Evolutionary conservation across 306 rosid genomes (phyloP), one percentile per base, ranked within the genome.

Genomic region (Rosa persica): DNA sequence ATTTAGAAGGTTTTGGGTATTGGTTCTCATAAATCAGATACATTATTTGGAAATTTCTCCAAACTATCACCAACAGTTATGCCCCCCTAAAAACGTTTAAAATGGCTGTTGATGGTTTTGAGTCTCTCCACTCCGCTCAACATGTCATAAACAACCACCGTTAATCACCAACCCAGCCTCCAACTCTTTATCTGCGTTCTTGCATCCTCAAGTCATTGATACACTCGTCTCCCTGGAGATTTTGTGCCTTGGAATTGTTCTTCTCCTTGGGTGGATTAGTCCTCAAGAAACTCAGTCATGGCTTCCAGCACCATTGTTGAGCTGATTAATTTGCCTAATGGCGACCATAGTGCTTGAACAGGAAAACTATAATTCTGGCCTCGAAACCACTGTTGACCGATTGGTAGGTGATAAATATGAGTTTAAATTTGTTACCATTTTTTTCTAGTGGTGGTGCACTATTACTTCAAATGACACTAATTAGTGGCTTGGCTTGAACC

Each of bases 351-450:
- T 42, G 44, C 10, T 42, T 7, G 44, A 42, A 42, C 44, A 7
- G 44, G 44, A 88, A 90, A 65, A 82, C 58, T 40, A 70, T 54
- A 77, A 16, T 42, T 42, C 44, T 52, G 83, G 84, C 17, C 15
- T 87, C 72, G 92, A 94, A 76, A 70, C 89, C 13, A 86, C 51
- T 8, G 90, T 92, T 67, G 92, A 94, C 82, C 79, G 76, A 74
- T 44, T 87, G 94, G 98, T 94, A 79, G 9, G 94, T 87, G 42
- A 44, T 5, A 20, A 55, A 19, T 9, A 5, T 55, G 25, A 20
- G 6, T 25, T 43, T 27, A 15, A 52, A 19, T 74, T 3, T 27
- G 30, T 27, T 20, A 16, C n/a, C 58, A 5, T 47, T 42, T 42
- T 42, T 10, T 42, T 42, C 10, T 42, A 42, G 9, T 42, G 8